A percentile compares a stretch with the other conserved stretches of the same genome.
Evolutionary conservation across 139 green algal genomes (phyloP).

Genomic region (Pseudopediastrum boryanum): DNA sequence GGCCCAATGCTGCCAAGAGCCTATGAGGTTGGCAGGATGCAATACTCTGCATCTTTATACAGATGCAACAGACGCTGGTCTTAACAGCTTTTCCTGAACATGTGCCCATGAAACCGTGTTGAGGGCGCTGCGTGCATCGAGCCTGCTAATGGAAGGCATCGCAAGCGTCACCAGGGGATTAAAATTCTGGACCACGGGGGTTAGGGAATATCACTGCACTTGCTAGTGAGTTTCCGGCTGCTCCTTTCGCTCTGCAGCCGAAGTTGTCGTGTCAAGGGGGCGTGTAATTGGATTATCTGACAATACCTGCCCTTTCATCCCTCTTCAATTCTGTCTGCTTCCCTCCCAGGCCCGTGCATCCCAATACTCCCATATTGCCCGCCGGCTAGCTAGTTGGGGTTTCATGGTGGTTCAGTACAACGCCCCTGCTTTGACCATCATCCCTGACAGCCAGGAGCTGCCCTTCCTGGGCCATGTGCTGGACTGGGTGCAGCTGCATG

Average conservation of each 20-base stretch:
- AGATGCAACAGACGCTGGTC: too few species aligned
- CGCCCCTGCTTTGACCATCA: slow-evolving; percentile 29
- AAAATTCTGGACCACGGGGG: background rate
- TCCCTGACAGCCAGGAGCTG: slow-evolving; percentile 43
- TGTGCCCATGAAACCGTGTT: too few species aligned
- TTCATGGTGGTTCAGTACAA: slow-evolving; percentile 58
- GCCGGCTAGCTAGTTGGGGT: slow-evolving; percentile 57
- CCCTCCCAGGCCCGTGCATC: slow-evolving; percentile 40
- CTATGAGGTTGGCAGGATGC: too few species aligned
- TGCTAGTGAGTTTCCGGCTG: background rate
- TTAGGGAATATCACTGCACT: background rate
- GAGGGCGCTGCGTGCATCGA: too few species aligned
- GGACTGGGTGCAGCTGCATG: slow-evolving; percentile 12
- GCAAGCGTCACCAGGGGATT: background rate
- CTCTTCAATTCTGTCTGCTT: background rate
- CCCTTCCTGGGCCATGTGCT: slow-evolving; percentile 8
- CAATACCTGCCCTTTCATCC: background rate
- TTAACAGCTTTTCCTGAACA: too few species aligned
- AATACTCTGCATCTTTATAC: too few species aligned
- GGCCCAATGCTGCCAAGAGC: too few species aligned
- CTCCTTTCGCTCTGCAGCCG: background rate
- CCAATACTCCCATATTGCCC: slow-evolving; percentile 56
- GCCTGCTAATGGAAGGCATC: too few species aligned
- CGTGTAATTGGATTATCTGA: background rate
- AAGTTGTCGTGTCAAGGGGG: background rate